Base-by-base conservation (phyloP, 257 asterid genomes). In the Perilla frutescens region DNA sequence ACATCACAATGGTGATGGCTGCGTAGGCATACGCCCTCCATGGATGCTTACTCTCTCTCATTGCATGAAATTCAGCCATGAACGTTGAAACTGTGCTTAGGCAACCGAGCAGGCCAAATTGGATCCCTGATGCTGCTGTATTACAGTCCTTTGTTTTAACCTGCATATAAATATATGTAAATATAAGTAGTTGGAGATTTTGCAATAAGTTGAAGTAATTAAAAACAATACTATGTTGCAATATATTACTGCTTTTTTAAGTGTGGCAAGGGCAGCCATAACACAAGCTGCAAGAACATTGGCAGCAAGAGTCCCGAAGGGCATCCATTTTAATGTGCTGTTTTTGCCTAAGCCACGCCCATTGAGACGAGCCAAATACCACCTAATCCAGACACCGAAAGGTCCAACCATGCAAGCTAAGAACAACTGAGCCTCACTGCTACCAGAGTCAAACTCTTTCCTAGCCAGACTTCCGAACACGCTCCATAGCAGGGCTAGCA, bases 261-360 rank as follows among this genome's bases (percentile, higher is more conserved):
- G 69, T 6, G 86, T 80, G 78, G 96, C 92, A 14, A 95, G 71
- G 12, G 91, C 91, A 68, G 97, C 99, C 99, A 95, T 95, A n/a
- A 81, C 20, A 74, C 87, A 87, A 72, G 98, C 94, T 66, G 99
- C 99, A 68, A 82, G 75, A 59, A 90, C 88, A 79, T 95, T 92
- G 43, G 99, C 98, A 63, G 88, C 87, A 60, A 95, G 91, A 66
- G 99, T 92, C 57, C 99, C 98, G 5, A 95, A 85, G 1, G 98
- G 99, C 7, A 92, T 51, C 99, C 98, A 95, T 86, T 84, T 92
- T 15, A 87, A 32, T 39, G 4, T 3, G 58, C 80, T 78, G 15
- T 73, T 69, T 80, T 78, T 81, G 14, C 97, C 97, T 26, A 91
- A 15, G 29, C 97, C 96, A 7, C 81, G 88, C 8, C 99, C 98